Evolutionary conservation across 345 rosid genomes (phyloP).

Genomic region (Dipteronia dyeriana): DNA sequence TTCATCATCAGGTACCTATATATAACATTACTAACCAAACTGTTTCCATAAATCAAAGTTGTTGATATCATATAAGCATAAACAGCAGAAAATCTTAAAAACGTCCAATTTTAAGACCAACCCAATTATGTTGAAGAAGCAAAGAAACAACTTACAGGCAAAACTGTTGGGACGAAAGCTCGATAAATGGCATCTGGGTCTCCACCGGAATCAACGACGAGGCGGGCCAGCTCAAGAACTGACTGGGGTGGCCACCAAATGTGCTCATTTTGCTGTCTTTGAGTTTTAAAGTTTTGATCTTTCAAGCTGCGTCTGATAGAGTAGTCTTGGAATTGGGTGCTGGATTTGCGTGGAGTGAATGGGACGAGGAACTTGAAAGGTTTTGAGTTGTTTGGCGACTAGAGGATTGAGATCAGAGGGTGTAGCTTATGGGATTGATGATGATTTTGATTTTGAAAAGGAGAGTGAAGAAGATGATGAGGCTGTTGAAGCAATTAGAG

Average conservation of each 20-base stretch:
- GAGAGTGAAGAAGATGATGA: slow-evolving; percentile 31
- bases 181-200: slow-evolving; percentile 68
- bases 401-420: slow-evolving; percentile 67
- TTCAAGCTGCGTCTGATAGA: slow-evolving; percentile 24
- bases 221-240: slow-evolving; percentile 82
- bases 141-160: slow-evolving; percentile 46
- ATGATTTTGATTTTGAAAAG: slow-evolving; percentile 15
- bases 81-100: no score
- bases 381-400: slow-evolving; percentile 53
- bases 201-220: slow-evolving; percentile 85
- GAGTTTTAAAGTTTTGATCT: not conserved
- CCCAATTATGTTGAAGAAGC: not conserved
- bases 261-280: slow-evolving; percentile 50
- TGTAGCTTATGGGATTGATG: slow-evolving; percentile 63
- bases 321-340: slow-evolving; percentile 1
- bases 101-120: no score
- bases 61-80: not conserved
- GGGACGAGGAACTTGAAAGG: slow-evolving; percentile 82
- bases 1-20: slow-evolving; percentile 70
- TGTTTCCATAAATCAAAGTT: not conserved
- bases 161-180: slow-evolving; percentile 64
- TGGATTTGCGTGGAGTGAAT: slow-evolving; percentile 30
- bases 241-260: slow-evolving; percentile 94
- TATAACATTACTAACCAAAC: slow-evolving; percentile 14
- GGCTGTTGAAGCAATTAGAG: slow-evolving; percentile 48